These are phyloP conservation scores for Madurella fahalii DNA, from an alignment of 2,329 filamentous ascomycete species.

Conservation along the genomic window DNA sequence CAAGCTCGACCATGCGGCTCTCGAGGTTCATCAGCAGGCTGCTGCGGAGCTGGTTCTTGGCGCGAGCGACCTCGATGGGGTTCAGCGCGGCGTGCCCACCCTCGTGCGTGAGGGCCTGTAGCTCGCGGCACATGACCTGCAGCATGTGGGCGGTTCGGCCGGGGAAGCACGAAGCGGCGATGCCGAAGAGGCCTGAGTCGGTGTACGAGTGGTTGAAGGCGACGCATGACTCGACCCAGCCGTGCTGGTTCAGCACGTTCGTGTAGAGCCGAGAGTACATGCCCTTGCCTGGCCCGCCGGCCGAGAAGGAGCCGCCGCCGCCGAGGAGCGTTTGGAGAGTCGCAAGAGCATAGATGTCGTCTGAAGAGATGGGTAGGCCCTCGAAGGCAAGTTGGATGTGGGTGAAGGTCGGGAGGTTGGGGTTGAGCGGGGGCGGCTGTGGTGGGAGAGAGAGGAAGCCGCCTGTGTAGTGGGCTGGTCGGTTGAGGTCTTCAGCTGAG, in stretches of 20 bases:
- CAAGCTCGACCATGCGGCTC: conserved; percentile 92
- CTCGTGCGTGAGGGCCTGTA: conserved; percentile 72
- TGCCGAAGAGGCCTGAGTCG: conserved; percentile 92
- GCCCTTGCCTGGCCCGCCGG: conserved; percentile 93
- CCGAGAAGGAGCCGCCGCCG: conserved; percentile 93
- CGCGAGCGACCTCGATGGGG: conserved; percentile 75
- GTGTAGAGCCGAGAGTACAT: conserved; percentile 99
- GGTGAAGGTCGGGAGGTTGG: conserved; percentile 73
- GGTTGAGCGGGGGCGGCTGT: conserved; percentile 72
- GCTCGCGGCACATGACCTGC: conserved; percentile 90
- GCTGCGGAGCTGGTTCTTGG: conserved; percentile 93
- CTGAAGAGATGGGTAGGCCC: conserved; percentile 81
- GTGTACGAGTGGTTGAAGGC: conserved; percentile 98
- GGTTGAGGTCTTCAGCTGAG: conserved; percentile 51
- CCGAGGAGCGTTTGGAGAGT: conserved; percentile 94
- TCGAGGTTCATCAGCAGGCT: conserved; percentile 96
- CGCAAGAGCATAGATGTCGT: conserved; percentile 93
- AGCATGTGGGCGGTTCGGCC: conserved; percentile 77
- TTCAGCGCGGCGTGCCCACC: conserved; percentile 69
- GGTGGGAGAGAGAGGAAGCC: conserved; percentile 84
- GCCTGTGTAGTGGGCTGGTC: conserved; percentile 81
- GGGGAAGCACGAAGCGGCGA: conserved; percentile 80
- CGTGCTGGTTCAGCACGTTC: conserved; percentile 94
- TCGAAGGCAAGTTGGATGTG: conserved; percentile 97
- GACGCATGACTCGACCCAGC: conserved; percentile 93